phyloP scores from a whole-genome alignment of 208 protist species.

The Herpetomonas tarakana region DNA sequence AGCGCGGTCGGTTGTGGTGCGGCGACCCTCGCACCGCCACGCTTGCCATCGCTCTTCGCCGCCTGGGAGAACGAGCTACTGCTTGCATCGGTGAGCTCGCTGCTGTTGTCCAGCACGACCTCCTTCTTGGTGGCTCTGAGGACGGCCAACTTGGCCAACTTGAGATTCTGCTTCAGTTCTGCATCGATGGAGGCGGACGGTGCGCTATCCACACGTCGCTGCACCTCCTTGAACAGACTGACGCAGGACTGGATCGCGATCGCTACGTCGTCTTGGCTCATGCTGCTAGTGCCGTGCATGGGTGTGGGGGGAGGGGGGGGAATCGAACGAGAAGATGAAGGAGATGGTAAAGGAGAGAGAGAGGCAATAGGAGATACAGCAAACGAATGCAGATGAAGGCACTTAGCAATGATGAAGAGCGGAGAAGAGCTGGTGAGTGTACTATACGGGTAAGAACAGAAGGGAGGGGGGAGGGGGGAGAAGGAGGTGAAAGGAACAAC shows the following conservation, averaged over 20 bases:
- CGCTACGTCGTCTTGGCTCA: slow-evolving; percentile 6
- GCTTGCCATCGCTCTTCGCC: neutral
- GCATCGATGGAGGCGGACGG: slow-evolving; percentile 15
- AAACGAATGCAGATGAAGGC: neutral
- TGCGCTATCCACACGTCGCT: slow-evolving; percentile 20
- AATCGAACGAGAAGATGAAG: slow-evolving; percentile 6
- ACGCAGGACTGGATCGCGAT: slow-evolving; percentile 17
- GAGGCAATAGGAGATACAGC: slow-evolving; percentile 2
- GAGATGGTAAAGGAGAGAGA: slow-evolving; percentile 5
- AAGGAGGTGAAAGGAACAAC: neutral
- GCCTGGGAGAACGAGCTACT: neutral
- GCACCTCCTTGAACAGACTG: slow-evolving; percentile 20
- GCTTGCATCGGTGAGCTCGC: neutral
- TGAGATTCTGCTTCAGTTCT: slow-evolving; percentile 30
- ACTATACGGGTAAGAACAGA: slow-evolving; percentile 9
- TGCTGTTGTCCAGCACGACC: neutral
- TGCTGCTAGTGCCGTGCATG: neutral
- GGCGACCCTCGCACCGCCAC: neutral
- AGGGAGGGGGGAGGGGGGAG: slow-evolving; percentile 4
- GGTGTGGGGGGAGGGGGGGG: no score
- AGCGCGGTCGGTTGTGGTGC: neutral
- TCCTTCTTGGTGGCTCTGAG: neutral
- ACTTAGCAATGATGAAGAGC: slow-evolving; percentile 5
- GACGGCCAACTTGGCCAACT: slow-evolving; percentile 21
- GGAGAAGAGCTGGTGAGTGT: slow-evolving; percentile 4